Conservation (phyloP, 805 yeast species). For the Starmerella tilneyi region DNA sequence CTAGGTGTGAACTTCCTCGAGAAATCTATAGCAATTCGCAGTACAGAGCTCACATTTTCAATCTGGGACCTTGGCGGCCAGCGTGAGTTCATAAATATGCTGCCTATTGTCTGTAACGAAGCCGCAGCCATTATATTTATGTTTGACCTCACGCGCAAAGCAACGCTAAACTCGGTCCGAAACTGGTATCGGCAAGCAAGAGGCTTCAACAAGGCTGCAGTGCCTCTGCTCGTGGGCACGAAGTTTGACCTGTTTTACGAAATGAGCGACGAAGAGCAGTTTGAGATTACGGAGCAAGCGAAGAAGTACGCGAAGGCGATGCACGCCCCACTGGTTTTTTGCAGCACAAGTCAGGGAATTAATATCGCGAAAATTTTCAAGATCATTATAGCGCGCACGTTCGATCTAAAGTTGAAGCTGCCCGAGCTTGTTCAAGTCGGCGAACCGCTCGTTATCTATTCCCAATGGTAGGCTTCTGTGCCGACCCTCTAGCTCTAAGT, state of each 20-base stretch:
- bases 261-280: constrained; percentile 67
- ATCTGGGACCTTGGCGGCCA: constrained; percentile 97
- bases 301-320: constrained; percentile 78
- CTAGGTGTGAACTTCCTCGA: constrained; percentile 94
- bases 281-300: constrained; percentile 72
- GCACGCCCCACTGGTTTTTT: constrained; percentile 74
- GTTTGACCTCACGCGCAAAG: constrained; percentile 80
- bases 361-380: constrained; percentile 91
- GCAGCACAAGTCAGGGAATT: constrained; percentile 84
- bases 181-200: constrained; percentile 93
- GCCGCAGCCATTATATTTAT: constrained; percentile 84
- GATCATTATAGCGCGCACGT: constrained; percentile 78
- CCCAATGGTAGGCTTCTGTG: constrained; percentile 30
- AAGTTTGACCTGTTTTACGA: constrained; percentile 82
- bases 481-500: neutral
- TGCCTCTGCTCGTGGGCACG: constrained; percentile 86
- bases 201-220: constrained; percentile 80
- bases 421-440: constrained; percentile 79
- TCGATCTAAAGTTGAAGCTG: constrained; percentile 68
- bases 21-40: constrained; percentile 68
- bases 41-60: constrained; percentile 80
- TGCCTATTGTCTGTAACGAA: constrained; percentile 82
- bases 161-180: constrained; percentile 75
- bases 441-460: constrained; percentile 79
- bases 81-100: constrained; percentile 87